Percentiles rank a stretch among this genome's conserved stretches.
These are phyloP conservation scores for Silene vulgaris DNA, from an alignment of 179 eudicot species.

Conservation along the genomic window DNA sequence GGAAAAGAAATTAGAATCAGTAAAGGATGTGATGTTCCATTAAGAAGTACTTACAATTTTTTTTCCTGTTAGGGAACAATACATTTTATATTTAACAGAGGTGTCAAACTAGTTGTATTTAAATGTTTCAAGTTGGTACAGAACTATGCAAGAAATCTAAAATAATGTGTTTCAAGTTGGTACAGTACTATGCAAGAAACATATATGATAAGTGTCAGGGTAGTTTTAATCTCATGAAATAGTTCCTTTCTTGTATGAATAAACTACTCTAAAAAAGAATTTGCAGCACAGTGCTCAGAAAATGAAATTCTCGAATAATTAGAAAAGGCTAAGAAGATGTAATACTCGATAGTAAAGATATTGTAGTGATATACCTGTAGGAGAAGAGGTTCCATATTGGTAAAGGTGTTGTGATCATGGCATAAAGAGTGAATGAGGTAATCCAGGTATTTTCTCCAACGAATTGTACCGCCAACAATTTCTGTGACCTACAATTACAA, in stretches of 20 bases:
- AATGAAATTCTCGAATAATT: not conserved
- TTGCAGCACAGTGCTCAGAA: not conserved
- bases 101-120: not conserved
- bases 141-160: not conserved
- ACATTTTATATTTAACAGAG: not conserved
- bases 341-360: not conserved
- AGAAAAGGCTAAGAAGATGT: not conserved
- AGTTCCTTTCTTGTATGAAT: not conserved
- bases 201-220: not conserved
- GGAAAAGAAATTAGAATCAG: constrained; percentile 11
- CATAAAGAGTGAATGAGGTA: constrained; percentile 68
- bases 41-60: not conserved
- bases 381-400: constrained; percentile 85
- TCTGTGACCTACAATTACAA: constrained; percentile 59
- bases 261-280: not conserved
- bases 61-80: not conserved
- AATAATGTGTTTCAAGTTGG: not conserved
- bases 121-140: not conserved
- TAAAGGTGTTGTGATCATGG: constrained; percentile 55
- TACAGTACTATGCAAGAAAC: not conserved
- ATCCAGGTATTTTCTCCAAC: constrained; percentile 96
- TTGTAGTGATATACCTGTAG: constrained; percentile 52
- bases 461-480: constrained; percentile 84
- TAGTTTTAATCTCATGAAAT: not conserved
- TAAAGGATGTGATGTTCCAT: not conserved